Base-by-base conservation (phyloP, 495 filamentous ascomycete species). In the Aspergillus baeticus region DNA sequence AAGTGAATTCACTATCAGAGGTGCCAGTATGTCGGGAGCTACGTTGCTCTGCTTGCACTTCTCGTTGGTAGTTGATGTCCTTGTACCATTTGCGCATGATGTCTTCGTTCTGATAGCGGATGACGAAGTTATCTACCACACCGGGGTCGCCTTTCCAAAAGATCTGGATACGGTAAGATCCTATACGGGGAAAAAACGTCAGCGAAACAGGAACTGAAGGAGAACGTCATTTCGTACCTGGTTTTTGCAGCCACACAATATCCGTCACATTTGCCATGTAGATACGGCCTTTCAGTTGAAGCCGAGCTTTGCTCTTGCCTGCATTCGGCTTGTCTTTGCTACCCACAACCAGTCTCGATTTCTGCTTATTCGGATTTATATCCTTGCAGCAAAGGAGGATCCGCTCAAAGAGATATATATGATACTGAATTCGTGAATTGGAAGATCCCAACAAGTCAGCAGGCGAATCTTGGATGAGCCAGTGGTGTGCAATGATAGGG, bases 261-360 rank as follows among this genome's bases (percentile, higher is more conserved):
- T 98, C 92, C 6, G 94, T 98, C 41, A 98, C 93, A 66, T 98
- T 98, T 52, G 93, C 92, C 93, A 98, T 97, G 72, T 98, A 98
- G 63, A 98, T 98, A 18, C 94, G 84, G 21, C 94, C 94, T 73
- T 98, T 98, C 31, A 98, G 80, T 67, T 96, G 92, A 45, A 98
- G 77, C 67, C 89, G 92, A 33, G 87, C 82, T 64, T 89, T 89
- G 48, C 84, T 81, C 65, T 88, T 93, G 59, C 86, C 83, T 52
- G 85, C 81, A 43, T 84, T 75, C 2, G 88, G 81, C 68, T 90
- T 91, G 35, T 77, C 74, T 73, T 87, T 87, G 58, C 72, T 87
- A 57, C 72, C 77, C 42, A 81, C 76, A 57, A 86, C 81, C 55
- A 86, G 68, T 61, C 87, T 90, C 39, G 83, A 83, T 64, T 91